phyloP scores from a whole-genome alignment of 805 yeast species.

The Lipomyces mesembrius region DNA sequence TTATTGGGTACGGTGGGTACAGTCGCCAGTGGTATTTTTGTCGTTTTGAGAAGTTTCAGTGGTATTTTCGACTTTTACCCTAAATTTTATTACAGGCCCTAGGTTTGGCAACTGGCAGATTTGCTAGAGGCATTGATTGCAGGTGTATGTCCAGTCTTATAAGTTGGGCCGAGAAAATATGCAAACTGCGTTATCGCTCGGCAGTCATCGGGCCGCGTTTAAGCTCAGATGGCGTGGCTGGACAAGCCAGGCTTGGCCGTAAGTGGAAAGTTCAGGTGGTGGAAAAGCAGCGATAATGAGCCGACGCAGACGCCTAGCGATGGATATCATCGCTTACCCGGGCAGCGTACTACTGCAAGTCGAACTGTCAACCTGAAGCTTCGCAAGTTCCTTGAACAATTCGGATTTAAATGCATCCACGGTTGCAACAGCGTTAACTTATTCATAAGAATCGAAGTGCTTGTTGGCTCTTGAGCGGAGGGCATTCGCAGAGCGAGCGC shows the following conservation, averaged over 20 bases:
- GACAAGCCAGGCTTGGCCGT: not conserved
- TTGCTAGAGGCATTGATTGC: no score
- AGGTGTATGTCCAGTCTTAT: not conserved
- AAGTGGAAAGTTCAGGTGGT: not conserved
- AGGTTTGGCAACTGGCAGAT: not conserved
- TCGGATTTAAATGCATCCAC: not conserved
- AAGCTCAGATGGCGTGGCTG: not conserved
- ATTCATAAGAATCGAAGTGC: not conserved
- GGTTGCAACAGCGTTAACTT: not conserved
- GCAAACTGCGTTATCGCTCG: no score
- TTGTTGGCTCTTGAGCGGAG: not conserved
- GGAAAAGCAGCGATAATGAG: not conserved
- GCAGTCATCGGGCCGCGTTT: not conserved
- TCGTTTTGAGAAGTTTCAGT: no score
- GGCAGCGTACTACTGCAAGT: not conserved
- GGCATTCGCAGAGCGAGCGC: not conserved
- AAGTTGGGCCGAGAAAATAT: not conserved
- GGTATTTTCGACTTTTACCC: no score
- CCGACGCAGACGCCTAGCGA: not conserved
- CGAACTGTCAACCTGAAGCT: not conserved
- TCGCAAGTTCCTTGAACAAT: not conserved
- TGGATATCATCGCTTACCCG: not conserved
- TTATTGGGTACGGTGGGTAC: no score
- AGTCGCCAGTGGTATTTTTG: no score
- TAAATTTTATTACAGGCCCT: no score